phyloP scores from a whole-genome alignment of 2,329 filamentous ascomycete species.

The Eurotiales sp. region DNA sequence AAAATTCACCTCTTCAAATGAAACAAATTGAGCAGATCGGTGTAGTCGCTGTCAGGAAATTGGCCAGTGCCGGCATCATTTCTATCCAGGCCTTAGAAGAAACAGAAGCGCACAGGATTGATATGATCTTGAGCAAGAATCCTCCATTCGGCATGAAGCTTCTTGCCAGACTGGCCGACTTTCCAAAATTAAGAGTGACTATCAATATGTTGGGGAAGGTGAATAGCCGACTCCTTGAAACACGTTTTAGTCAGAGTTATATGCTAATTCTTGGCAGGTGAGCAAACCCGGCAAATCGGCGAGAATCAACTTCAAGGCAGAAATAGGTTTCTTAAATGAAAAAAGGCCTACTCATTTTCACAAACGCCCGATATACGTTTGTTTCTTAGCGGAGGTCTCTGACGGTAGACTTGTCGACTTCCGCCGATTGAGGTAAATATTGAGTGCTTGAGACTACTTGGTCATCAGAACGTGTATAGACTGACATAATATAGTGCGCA shows the following conservation, averaged over 20 bases:
- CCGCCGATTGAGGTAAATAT: constrained; percentile 51
- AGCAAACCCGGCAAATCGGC: constrained; percentile 41
- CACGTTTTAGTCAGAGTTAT: not conserved
- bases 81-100: constrained; percentile 67
- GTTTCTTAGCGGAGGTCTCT: constrained; percentile 68
- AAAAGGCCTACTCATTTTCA: constrained; percentile 60
- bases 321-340: constrained; percentile 69
- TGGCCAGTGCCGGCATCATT: constrained; percentile 66
- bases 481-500: constrained; percentile 49
- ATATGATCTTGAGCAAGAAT: constrained; percentile 71
- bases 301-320: constrained; percentile 60
- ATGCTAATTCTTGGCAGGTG: constrained; percentile 24
- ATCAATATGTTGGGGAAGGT: constrained; percentile 50
- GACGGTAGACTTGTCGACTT: constrained; percentile 69
- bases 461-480: constrained; percentile 26
- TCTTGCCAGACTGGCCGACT: constrained; percentile 61
- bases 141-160: constrained; percentile 76
- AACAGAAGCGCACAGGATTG: constrained; percentile 68
- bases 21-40: constrained; percentile 80
- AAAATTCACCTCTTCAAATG: constrained; percentile 74
- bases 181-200: constrained; percentile 64
- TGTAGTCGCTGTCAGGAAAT: constrained; percentile 67
- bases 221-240: constrained; percentile 21
- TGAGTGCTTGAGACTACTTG: not conserved
- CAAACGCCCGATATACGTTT: constrained; percentile 63